Evolutionary conservation across 225 moss, liverwort and hornwort species (phyloP), one percentile per base, ranked within the genome.

Genomic region (Physcomitrellopsis africana): DNA sequence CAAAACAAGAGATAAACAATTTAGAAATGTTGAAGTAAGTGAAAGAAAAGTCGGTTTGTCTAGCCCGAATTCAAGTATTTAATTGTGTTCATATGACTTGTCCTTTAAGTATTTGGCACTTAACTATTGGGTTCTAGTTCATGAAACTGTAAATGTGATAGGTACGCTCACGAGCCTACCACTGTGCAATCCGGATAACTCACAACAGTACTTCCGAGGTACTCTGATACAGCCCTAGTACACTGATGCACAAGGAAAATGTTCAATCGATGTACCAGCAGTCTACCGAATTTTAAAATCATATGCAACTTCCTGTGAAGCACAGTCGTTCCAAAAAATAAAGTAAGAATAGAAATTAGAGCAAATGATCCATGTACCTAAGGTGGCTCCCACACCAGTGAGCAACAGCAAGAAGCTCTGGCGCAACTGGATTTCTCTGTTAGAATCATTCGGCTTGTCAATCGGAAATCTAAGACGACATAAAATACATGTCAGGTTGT

Each of bases 341-440:
- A 37, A 12, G 20, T 0, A 45, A 68, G 19, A 32, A 32, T 59
- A 16, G 17, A 68, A 15, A 32, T 41, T 47, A 63, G 48, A 68
- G 26, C 10, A 23, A 37, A 48, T 11, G 47, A 32, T 19, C 72
- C 77, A 77, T 56, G 44, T 54, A 78, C 81, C 79, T 64, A 49
- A n/a, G 23, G 29, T 60, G 54, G 77, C 66, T 67, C 78, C 47
- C 75, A 61, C 73, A 76, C 62, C 78, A 56, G 61, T 52, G 57
- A 81, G 69, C 65, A 86, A 65, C 79, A 66, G 69, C 24, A 70
- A 63, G 51, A 76, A 62, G 51, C 79, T 69, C 73, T 76, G 76
- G 52, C 49, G 43, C 46, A 78, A 20, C 41, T 51, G 66, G 46
- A 44, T 54, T 73, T 67, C 67, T 63, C 83, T 83, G 69, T 44